Conservation (phyloP, 495 filamentous ascomycete species). For the Zalerion maritima region DNA sequence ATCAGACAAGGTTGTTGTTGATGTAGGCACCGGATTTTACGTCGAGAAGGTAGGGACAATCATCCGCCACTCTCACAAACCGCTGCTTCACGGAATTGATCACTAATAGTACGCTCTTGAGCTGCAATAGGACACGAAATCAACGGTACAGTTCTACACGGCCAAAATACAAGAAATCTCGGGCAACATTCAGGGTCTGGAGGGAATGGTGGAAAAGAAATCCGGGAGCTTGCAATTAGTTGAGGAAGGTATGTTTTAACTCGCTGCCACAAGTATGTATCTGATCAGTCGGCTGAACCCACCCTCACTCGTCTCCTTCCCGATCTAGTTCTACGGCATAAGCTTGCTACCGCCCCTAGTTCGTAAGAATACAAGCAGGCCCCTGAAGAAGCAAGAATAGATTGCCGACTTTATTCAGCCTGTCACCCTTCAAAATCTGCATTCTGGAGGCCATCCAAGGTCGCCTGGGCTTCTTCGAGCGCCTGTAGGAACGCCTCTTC, state of each 20-base stretch:
- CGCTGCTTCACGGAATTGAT: not conserved
- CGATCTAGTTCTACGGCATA: conserved; percentile 40
- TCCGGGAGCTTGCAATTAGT: conserved; percentile 69
- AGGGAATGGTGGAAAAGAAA: conserved; percentile 75
- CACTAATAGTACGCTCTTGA: not conserved
- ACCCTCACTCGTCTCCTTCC: not conserved
- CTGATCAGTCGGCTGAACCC: not conserved
- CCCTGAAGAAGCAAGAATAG: too few relatives aligned
- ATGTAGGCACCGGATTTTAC: conserved; percentile 93
- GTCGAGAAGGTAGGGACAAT: conserved; percentile 63
- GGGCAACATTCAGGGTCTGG: conserved; percentile 67
- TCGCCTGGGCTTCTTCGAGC: too few relatives aligned
- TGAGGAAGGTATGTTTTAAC: conserved; percentile 57
- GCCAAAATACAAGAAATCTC: conserved; percentile 69
- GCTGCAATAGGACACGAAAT: conserved; percentile 39
- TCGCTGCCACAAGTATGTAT: not conserved
- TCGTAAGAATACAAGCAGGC: too few relatives aligned
- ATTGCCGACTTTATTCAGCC: too few relatives aligned
- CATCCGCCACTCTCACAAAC: not conserved
- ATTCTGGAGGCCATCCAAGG: too few relatives aligned
- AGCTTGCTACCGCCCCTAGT: conserved; percentile 29
- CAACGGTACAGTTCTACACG: conserved; percentile 74
- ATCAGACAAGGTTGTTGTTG: conserved; percentile 72
- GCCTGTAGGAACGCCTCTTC: too few relatives aligned
- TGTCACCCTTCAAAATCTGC: too few relatives aligned